phyloP scores from a whole-genome alignment of 2,329 filamentous ascomycete genomes.

The Neopestalotiopsis sp. region DNA sequence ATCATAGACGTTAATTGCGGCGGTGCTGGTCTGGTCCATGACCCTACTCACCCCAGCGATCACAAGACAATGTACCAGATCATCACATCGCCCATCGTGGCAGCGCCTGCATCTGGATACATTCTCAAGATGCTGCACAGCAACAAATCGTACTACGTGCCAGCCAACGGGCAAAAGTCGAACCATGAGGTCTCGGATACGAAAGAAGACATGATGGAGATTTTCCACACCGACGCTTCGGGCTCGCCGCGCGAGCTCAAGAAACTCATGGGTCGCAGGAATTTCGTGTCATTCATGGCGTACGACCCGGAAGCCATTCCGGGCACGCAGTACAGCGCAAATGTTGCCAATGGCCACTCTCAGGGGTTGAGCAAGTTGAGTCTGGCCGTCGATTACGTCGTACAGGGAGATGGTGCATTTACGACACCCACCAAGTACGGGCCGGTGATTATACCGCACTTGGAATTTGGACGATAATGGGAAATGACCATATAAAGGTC shows the following conservation, averaged over 20 bases:
- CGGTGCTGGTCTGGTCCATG: conserved; percentile 91
- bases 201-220: conserved; percentile 99
- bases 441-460: conserved; percentile 89
- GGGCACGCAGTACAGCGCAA: conserved; percentile 37
- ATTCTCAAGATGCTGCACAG: conserved; percentile 95
- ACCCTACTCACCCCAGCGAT: conserved; percentile 86
- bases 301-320: conserved; percentile 83
- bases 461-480: conserved; percentile 71
- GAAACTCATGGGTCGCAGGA: conserved; percentile 90
- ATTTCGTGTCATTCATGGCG: conserved; percentile 91
- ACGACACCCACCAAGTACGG: conserved; percentile 92
- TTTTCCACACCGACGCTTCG: conserved; percentile 92
- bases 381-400: conserved; percentile 93
- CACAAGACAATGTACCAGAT: conserved; percentile 99
- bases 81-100: conserved; percentile 91
- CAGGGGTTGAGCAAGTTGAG: conserved; percentile 71
- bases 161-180: conserved; percentile 80
- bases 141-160: conserved; percentile 90
- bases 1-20: conserved; percentile 79
- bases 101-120: conserved; percentile 82
- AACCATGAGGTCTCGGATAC: conserved; percentile 80
- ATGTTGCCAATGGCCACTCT: conserved; percentile 38
- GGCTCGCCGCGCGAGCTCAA: conserved; percentile 84
- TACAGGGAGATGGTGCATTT: conserved; percentile 87
- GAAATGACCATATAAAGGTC: neutral